Evolutionary conservation across 1,139 yeast genomes (phyloP), one percentile per base, ranked within the genome.

Genomic region (Geotrichum phurueaensis): DNA sequence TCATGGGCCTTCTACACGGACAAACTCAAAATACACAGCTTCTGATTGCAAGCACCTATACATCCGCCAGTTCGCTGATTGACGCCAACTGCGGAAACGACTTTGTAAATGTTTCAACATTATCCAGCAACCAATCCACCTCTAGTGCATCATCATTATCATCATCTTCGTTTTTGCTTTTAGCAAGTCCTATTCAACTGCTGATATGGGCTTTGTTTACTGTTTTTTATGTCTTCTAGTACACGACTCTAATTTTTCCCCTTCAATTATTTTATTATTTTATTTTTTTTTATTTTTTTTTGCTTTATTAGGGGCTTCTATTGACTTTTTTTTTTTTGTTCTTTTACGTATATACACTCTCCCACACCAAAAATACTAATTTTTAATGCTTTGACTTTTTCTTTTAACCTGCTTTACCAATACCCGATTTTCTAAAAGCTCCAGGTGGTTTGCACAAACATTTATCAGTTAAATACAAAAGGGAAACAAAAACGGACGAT

Each of bases 21-120:
- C 65, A 56, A 57, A 71, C 75, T 0, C 69, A 70, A 12, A 61
- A 65, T 55, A 1, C 61, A 15, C 58, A 64, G 20, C 64, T 65
- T 13, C 65, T 70, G 3, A 66, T 72, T 9, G 64, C 70, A 4
- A 63, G 61, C 53, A 71, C 73, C 5, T 72, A 72, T 62, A 57
- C 65, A 33, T 58, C 69, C 4, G 75, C 73, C 0, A 70, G 73
- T 12, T 39, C 45, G n/a, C 58, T 63, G 3, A 58, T 70, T 31
- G 61, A 64, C 55, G 45, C 29, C 23, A 58, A 48, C 43, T 70
- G 74, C 59, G 61, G 68, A 7, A 47, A 61, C 5, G 57, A 52
- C 36, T 67, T 65, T 43, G 65, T 67, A 18, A 53, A 56, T 31
- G 3, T 12, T n/a, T 36, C 43, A n/a, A n/a, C 18, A 15, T n/a